Base-by-base conservation (phyloP, 345 rosid species). In the Cardiospermum halicacabum region DNA sequence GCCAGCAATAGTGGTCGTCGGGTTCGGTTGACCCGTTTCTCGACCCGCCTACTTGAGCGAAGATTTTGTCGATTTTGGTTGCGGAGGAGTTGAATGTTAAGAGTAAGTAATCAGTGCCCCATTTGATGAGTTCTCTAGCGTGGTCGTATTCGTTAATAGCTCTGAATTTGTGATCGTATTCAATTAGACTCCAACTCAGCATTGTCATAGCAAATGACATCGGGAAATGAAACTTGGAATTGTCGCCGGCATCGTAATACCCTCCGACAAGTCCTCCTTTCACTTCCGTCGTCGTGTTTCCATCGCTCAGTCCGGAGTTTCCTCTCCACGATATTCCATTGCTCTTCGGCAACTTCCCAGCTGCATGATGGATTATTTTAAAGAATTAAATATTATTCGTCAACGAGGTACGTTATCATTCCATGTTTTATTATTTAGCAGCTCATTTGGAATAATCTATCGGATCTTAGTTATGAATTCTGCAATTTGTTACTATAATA, bases 171-270 rank as follows among this genome's bases (percentile, higher is more conserved):
- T 87, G 85, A 13, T 56, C 69, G 78, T 92, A 92, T 66, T 92
- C 96, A 59, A 92, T 84, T 7, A 85, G 80, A 70, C 98, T 92
- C 98, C 98, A 92, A 72, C 98, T 92, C 22, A 92, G 75, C 96
- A 92, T 83, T 5, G 98, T 85, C 89, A 89, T 89, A 59, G 95
- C 69, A 65, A 72, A 92, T 21, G 98, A 82, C 96, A 89, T 87
- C 7, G 96, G 98, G 69, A 92, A 89, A 78, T 92, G 84, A 71
- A 85, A 92, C 79, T 92, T 92, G 24, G 27, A 50, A 51, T 82
- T 87, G 65, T 83, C 92, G 64, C 98, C 96, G 0, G 92, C 98
- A 31, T 92, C 96, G 56, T 92, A 92, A 49, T 87, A 92, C 0
- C 98, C 98, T 39, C 98, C 96, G 2, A 82, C 89, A 8, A 89